Evolutionary conservation across 2,329 filamentous ascomycete genomes (phyloP).

Genomic region (Akanthomyces muscarius): DNA sequence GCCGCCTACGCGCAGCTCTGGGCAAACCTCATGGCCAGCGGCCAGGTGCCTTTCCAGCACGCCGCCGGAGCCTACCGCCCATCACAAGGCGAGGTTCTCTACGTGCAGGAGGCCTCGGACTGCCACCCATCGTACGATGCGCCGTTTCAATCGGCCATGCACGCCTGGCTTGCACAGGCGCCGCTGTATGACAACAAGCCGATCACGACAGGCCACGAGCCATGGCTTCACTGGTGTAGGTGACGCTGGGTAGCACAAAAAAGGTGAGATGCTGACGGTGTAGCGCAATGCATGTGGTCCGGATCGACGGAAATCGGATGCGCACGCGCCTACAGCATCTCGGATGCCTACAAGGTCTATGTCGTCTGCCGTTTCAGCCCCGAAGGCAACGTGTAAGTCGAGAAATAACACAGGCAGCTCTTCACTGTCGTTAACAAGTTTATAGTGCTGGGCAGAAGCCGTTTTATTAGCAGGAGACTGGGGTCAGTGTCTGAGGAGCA

Average conservation of each 20-base stretch:
- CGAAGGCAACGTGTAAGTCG: slow-evolving; percentile 34
- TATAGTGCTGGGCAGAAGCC: slow-evolving; percentile 31
- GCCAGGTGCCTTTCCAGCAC: slow-evolving; percentile 29
- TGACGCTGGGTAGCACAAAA: not conserved
- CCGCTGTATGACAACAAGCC: slow-evolving; percentile 29
- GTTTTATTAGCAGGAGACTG: slow-evolving; percentile 19
- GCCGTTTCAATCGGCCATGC: slow-evolving; percentile 29
- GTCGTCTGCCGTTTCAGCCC: slow-evolving; percentile 34
- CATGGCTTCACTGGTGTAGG: slow-evolving; percentile 37
- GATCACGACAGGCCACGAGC: slow-evolving; percentile 30
- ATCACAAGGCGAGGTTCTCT: slow-evolving; percentile 34
- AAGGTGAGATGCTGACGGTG: slow-evolving; percentile 14
- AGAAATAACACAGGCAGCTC: not conserved
- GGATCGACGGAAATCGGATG: slow-evolving; percentile 32
- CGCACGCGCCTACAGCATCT: slow-evolving; percentile 29
- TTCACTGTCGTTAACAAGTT: not conserved
- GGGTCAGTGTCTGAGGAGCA: not conserved
- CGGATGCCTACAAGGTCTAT: slow-evolving; percentile 31
- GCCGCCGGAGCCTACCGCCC: slow-evolving; percentile 29
- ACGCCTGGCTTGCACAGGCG: slow-evolving; percentile 31
- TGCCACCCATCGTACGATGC: slow-evolving; percentile 28
- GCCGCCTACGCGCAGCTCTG: slow-evolving; percentile 32
- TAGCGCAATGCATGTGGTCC: slow-evolving; percentile 37
- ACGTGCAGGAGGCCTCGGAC: slow-evolving; percentile 28
- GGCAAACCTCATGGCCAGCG: slow-evolving; percentile 32